Evolutionary conservation across 2,329 filamentous ascomycete genomes (phyloP).

Genomic region (Emericellopsis atlantica): DNA sequence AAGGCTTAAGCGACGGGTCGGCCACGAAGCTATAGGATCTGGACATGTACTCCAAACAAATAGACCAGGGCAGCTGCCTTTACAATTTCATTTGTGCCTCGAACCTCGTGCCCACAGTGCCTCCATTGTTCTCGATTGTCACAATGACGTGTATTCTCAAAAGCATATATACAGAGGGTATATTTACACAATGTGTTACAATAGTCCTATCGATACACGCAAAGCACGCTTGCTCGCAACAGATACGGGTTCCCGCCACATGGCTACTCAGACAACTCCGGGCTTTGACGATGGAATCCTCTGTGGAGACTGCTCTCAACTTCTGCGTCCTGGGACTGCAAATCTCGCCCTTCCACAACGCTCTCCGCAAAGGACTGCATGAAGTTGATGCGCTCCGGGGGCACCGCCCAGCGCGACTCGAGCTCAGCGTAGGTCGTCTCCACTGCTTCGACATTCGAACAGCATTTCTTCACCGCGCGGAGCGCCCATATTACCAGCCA

Average conservation of each 20-base stretch:
- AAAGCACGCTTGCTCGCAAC: too few relatives aligned
- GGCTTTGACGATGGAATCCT: too few relatives aligned
- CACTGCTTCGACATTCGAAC: constrained; percentile 25
- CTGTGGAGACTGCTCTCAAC: too few relatives aligned
- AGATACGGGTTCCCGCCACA: too few relatives aligned
- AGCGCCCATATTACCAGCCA: constrained; percentile 52
- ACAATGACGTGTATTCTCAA: too few relatives aligned
- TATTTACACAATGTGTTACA: too few relatives aligned
- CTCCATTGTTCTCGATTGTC: too few relatives aligned
- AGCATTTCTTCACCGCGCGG: constrained; percentile 43
- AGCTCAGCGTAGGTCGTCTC: constrained; percentile 40
- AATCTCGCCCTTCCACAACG: constrained; percentile 21
- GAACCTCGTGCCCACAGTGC: not conserved
- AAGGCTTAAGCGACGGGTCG: constrained; percentile 19
- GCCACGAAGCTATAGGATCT: not conserved
- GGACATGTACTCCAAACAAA: constrained; percentile 16
- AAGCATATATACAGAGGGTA: too few relatives aligned
- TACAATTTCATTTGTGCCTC: not conserved
- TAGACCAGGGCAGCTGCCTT: constrained; percentile 12
- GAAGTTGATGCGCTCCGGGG: constrained; percentile 26
- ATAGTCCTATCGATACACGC: too few relatives aligned
- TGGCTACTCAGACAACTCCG: too few relatives aligned
- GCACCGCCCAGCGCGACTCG: constrained; percentile 32
- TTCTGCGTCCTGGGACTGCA: constrained; percentile 10
- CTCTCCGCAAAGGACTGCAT: constrained; percentile 31